These are phyloP conservation scores for Colletotrichum plurivorum DNA, from an alignment of 2,329 filamentous ascomycete genomes.

Conservation along the genomic window DNA sequence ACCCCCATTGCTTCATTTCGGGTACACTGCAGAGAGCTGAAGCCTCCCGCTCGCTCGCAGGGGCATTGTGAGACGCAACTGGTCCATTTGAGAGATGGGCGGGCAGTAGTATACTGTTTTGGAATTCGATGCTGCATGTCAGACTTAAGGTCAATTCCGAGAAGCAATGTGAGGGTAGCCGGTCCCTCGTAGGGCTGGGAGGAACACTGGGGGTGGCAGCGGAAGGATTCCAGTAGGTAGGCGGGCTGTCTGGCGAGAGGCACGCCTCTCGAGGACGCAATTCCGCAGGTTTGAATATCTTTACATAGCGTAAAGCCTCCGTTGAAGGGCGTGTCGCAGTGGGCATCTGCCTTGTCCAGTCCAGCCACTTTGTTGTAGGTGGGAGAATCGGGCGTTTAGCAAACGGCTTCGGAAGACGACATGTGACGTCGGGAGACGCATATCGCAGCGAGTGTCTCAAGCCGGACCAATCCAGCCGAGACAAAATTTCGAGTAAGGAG, in stretches of 20 bases:
- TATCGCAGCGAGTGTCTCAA: constrained; percentile 4
- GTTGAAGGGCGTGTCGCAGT: neutral
- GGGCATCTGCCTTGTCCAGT: constrained; percentile 6
- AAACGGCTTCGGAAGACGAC: neutral
- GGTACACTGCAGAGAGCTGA: constrained; percentile 25
- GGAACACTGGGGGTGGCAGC: constrained; percentile 36
- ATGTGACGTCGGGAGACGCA: constrained; percentile 11
- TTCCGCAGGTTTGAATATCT: constrained; percentile 15
- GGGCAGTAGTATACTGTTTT: constrained; percentile 30
- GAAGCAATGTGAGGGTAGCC: constrained; percentile 21
- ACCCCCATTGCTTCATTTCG: constrained; percentile 16
- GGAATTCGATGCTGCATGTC: constrained; percentile 38
- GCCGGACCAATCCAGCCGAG: neutral
- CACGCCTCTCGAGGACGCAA: neutral
- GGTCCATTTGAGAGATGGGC: constrained; percentile 28
- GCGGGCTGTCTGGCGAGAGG: constrained; percentile 21
- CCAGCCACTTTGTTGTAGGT: constrained; percentile 9
- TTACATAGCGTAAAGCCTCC: neutral
- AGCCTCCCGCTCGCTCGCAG: constrained; percentile 8
- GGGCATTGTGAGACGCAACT: constrained; percentile 22
- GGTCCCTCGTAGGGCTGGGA: constrained; percentile 39
- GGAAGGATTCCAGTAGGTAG: constrained; percentile 34
- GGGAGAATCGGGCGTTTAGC: neutral
- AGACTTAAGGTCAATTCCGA: constrained; percentile 28
- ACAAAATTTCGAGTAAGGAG: constrained; percentile 6